A percentile compares a stretch with the other conserved stretches of the same genome.
phyloP scores from a whole-genome alignment of 345 rosid genomes.

The Corymbia maculata region DNA sequence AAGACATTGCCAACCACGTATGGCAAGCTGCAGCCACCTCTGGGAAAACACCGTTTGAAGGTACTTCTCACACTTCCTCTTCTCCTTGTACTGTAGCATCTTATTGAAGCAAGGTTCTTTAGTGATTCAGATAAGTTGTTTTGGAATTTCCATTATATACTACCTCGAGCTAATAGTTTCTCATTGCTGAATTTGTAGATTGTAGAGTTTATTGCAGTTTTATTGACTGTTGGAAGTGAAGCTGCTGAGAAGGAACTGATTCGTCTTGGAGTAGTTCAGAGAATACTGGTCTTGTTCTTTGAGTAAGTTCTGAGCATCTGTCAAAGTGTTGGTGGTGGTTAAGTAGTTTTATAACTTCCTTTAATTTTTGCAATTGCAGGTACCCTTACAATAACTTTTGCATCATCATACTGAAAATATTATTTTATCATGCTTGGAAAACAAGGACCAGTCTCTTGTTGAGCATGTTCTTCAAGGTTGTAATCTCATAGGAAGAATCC shows the following conservation, averaged over 20 bases:
- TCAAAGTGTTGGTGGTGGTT: neutral
- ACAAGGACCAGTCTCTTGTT: conserved; percentile 51
- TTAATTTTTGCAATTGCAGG: conserved; percentile 35
- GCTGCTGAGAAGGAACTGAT: conserved; percentile 83
- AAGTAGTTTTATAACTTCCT: neutral
- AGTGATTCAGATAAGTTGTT: neutral
- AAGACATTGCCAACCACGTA: conserved; percentile 58
- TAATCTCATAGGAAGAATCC: conserved; percentile 60
- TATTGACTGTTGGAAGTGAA: conserved; percentile 71
- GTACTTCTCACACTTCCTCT: conserved; percentile 11
- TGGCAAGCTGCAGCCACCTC: conserved; percentile 93
- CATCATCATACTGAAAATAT: conserved; percentile 87
- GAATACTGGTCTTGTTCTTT: conserved; percentile 69
- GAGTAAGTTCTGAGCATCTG: conserved; percentile 46
- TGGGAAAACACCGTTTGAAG: conserved; percentile 89
- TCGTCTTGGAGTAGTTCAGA: conserved; percentile 57
- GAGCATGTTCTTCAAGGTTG: conserved; percentile 71
- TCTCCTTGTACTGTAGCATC: neutral
- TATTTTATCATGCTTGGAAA: conserved; percentile 70
- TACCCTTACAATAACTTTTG: conserved; percentile 89
- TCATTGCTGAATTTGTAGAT: conserved; percentile 34
- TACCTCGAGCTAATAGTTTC: neutral
- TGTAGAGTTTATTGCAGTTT: conserved; percentile 86
- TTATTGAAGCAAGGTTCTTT: neutral
- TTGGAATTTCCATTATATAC: neutral